Evolutionary conservation across 768 basidiomycete genomes (phyloP), one percentile per base, ranked within the genome.

Genomic region (Peribolospora baueri): DNA sequence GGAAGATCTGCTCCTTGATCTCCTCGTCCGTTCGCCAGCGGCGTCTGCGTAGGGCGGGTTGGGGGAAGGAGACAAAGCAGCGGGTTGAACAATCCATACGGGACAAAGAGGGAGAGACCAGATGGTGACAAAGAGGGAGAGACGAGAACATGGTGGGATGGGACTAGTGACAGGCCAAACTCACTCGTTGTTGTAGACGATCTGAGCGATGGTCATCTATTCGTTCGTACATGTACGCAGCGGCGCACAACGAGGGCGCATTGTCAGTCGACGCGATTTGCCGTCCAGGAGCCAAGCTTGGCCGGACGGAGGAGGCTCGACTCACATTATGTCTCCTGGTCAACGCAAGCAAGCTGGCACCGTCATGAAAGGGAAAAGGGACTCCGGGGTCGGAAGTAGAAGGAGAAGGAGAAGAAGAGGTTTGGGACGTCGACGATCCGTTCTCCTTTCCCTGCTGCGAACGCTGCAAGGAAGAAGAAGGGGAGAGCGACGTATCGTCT

Each of bases 101-200:
- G 76, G 73, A 78, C 75, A 60, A 84, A 73, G 70, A 70, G 51
- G 25, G 49, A 56, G 54, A 50, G 10, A 55, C 37, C n/a, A n/a
- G 50, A 90, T 86, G 38, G 76, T 75, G 73, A 78, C 75, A 60
- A 84, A 73, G 70, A 70, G 51, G 25, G 49, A 56, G 54, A 50
- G 10, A 55, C 37, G 51, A 48, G 9, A 48, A 45, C 8, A 54
- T 42, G 39, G 42, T 53, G 36, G 41, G n/a, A 39, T 56, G 52
- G 48, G 38, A 51, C 25, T 9, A 46, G 39, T 6, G 46, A 56
- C 64, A 46, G 59, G 79, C 11, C 84, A 87, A 57, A 73, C 77
- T 61, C 76, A 75, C 67, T 93, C 87, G 63, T 93, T 93, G 67
- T 90, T 82, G 65, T 84, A 83, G 1, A 91, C 85, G 51, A 87